Evolutionary conservation across 176 grass and related monocot species (phyloP), one percentile per base, ranked within the genome.

Genomic region (Poa pratensis): DNA sequence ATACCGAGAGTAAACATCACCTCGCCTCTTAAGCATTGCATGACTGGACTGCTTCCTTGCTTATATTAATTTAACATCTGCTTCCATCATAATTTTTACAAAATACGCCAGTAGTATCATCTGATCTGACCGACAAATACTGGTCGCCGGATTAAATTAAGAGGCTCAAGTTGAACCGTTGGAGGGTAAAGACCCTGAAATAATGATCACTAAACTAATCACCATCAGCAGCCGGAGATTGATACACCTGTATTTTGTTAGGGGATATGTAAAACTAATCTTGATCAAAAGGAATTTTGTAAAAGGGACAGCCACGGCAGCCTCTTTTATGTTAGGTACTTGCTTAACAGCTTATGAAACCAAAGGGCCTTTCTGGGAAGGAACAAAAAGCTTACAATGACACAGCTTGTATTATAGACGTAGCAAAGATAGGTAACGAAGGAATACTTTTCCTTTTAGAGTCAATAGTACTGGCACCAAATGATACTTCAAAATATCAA

Each of bases 61-160:
- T 32, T 83, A 88, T 37, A 52, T 77, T 76, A 52, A 35, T 77
- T 70, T 65, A 73, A 42, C 34, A 78, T 43, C 35, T 60, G 13
- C 54, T 89, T 65, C 27, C 42, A 80, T 76, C 75, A 72, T 80
- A 74, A 16, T 75, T 64, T 63, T 72, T 60, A 77, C 11, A 70
- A 88, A 88, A 88, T 32, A 22, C 24, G 1, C 19, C 6, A 35
- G 9, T 85, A 37, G 70, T 86, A 73, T 89, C 45, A 69, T 89
- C 73, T 80, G 67, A 77, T 67, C 77, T 89, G 60, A 89, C 35
- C 77, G 23, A 89, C 60, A 86, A 65, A 88, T 62, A 49, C 15
- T 78, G 65, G 79, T 43, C 6, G 4, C 46, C 75, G 17, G 65
- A 58, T 70, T 72, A 43, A 82, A 59, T 74, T 62, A 77, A 78